These are phyloP conservation scores for Dipteronia sinensis DNA, from an alignment of 345 rosid species.

Conservation along the genomic window DNA sequence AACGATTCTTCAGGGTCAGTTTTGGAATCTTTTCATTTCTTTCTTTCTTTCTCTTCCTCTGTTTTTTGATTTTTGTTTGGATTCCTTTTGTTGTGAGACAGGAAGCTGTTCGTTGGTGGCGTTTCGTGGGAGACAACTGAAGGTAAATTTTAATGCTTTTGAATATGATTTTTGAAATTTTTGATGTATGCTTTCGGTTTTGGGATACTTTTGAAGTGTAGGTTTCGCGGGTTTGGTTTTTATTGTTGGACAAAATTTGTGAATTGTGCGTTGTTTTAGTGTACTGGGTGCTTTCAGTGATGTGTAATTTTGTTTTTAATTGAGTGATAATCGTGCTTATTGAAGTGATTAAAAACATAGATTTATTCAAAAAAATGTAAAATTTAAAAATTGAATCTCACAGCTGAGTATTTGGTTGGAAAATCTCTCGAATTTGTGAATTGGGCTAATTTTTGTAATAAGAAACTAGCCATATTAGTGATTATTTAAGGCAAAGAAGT, in stretches of 20 bases:
- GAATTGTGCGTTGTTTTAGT: not conserved
- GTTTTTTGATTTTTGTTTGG: not conserved
- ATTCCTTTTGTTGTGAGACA: conserved; percentile 25
- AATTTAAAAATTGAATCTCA: not conserved
- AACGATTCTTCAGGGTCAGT: conserved; percentile 32
- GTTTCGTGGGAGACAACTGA: conserved; percentile 64
- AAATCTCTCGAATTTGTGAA: no score
- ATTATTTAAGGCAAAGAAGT: not conserved
- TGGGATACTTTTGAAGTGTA: not conserved
- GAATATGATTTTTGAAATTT: not conserved
- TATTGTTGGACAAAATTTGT: not conserved
- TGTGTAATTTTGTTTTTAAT: not conserved
- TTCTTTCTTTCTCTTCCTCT: no score
- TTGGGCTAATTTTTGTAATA: no score
- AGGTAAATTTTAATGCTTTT: conserved; percentile 29
- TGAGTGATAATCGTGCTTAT: not conserved
- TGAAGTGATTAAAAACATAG: not conserved
- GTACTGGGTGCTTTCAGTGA: not conserved
- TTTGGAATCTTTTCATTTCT: no score
- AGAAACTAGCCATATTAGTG: no score
- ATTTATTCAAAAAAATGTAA: no score
- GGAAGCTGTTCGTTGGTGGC: conserved; percentile 73
- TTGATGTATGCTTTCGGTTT: conserved; percentile 15
- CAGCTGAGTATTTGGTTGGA: not conserved
- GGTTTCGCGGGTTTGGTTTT: not conserved